Conservation (phyloP, 495 filamentous ascomycete genomes). For the Hypoxylon lenormandii region DNA sequence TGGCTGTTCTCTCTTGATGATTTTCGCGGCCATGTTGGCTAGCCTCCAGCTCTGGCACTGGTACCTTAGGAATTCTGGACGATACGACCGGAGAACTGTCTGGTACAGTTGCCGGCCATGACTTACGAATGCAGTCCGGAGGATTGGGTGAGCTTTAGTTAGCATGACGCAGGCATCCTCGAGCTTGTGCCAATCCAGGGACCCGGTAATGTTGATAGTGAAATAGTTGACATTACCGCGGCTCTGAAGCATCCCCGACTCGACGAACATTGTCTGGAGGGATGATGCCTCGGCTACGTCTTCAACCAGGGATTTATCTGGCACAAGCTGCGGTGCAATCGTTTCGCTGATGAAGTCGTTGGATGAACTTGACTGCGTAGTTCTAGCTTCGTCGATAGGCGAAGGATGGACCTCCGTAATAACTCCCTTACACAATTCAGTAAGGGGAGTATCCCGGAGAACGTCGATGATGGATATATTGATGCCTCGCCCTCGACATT, state of each 20-base stretch:
- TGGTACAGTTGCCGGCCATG: constrained; percentile 60
- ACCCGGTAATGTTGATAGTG: constrained; percentile 57
- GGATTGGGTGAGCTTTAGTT: constrained; percentile 57
- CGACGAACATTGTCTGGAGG: constrained; percentile 59
- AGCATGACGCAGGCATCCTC: constrained; percentile 57
- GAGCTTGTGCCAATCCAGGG: constrained; percentile 57
- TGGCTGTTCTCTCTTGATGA: constrained; percentile 57
- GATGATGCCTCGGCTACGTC: constrained; percentile 60
- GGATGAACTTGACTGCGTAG: constrained; percentile 11
- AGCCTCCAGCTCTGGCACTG: constrained; percentile 60
- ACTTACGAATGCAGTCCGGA: constrained; percentile 60
- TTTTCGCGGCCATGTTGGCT: constrained; percentile 51
- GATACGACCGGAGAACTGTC: constrained; percentile 56
- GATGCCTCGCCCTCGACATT: constrained; percentile 55
- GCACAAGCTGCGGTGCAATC: constrained; percentile 54
- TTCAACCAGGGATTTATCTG: constrained; percentile 53
- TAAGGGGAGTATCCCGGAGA: constrained; percentile 52
- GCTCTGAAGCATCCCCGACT: constrained; percentile 59
- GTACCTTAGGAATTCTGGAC: constrained; percentile 57
- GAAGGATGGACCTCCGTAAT: constrained; percentile 33
- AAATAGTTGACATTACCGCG: constrained; percentile 60
- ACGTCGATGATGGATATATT: constrained; percentile 55
- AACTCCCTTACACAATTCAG: constrained; percentile 56
- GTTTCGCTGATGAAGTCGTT: constrained; percentile 32
- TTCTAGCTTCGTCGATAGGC: constrained; percentile 43